Evolutionary conservation across 371 early-diverging fungal genomes (phyloP).

Genomic region (Apophysomyces trapeziformis): DNA sequence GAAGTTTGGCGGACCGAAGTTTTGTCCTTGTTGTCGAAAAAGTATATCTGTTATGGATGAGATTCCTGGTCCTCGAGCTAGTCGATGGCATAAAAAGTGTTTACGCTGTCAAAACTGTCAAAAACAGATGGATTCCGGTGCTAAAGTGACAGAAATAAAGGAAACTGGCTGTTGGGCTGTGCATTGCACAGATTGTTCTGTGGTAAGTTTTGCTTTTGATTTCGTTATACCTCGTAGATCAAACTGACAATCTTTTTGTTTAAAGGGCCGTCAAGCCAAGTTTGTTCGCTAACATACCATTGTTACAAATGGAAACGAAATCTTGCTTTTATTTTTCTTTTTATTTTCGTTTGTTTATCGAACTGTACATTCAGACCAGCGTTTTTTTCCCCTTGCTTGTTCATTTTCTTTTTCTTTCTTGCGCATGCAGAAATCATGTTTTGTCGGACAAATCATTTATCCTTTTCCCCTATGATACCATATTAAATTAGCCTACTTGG

Average conservation of each 20-base stretch:
- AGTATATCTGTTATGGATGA: conserved; percentile 63
- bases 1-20: conserved; percentile 59
- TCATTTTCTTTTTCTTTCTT: conserved; percentile 32
- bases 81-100: conserved; percentile 68
- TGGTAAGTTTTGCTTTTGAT: conserved; percentile 27
- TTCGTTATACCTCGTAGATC: too few species aligned
- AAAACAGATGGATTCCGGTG: conserved; percentile 63
- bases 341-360: too few species aligned
- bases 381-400: neutral
- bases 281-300: neutral
- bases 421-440: conserved; percentile 24
- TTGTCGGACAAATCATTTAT: too few species aligned
- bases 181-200: conserved; percentile 53
- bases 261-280: neutral
- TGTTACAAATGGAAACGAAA: neutral
- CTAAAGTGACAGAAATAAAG: conserved; percentile 46
- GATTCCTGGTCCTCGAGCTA: conserved; percentile 58
- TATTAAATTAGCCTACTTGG: too few species aligned
- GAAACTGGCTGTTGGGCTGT: conserved; percentile 39
- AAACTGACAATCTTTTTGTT: neutral
- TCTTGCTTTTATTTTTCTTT: too few species aligned
- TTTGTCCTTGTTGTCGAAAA: conserved; percentile 55
- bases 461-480: too few species aligned
- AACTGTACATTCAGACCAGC: too few species aligned
- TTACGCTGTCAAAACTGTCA: conserved; percentile 54